A percentile compares a stretch with the other conserved stretches of the same genome.
Conservation (phyloP, 768 basidiomycete species). For the Trametes cinnabarina region DNA sequence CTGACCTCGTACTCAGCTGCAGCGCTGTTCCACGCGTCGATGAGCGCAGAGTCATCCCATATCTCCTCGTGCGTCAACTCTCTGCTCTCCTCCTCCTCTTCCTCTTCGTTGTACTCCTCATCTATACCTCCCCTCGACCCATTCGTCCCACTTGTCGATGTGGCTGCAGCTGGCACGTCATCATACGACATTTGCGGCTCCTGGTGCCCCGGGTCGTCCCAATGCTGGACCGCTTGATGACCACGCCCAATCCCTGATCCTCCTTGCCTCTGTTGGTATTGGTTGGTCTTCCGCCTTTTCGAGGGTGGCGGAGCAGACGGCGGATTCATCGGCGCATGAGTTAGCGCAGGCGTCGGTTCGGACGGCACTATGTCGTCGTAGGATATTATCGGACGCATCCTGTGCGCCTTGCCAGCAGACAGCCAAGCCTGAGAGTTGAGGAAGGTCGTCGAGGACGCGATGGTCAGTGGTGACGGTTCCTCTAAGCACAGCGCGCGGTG, state of each 20-base stretch:
- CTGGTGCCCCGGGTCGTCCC: slow-evolving; percentile 40
- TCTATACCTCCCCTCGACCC: slow-evolving; percentile 15
- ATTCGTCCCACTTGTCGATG: slow-evolving; percentile 4
- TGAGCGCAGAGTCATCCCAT: slow-evolving; percentile 84
- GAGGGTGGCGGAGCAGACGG: slow-evolving; percentile 35
- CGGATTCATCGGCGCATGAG: slow-evolving; percentile 18
- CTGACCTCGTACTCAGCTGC: slow-evolving; percentile 73
- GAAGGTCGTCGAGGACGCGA: no score
- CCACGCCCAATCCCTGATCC: background rate
- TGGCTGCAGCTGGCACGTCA: slow-evolving; percentile 21
- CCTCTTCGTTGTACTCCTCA: slow-evolving; percentile 34
- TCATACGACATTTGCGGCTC: slow-evolving; percentile 32
- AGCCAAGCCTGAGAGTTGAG: no score
- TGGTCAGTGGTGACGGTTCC: no score
- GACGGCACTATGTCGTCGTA: slow-evolving; percentile 64
- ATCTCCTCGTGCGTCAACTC: slow-evolving; percentile 71
- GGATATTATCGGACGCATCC: slow-evolving; percentile 49
- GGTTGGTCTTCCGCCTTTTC: slow-evolving; percentile 56
- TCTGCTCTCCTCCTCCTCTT: slow-evolving; percentile 53
- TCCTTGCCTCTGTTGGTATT: slow-evolving; percentile 31
- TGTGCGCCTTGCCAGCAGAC: no score
- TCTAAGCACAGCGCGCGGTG: no score
- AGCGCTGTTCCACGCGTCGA: slow-evolving; percentile 84
- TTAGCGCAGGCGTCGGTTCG: slow-evolving; percentile 26
- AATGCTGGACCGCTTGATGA: slow-evolving; percentile 37